Base-by-base conservation (phyloP, 805 yeast genomes). In the Starmerella vitae region DNA sequence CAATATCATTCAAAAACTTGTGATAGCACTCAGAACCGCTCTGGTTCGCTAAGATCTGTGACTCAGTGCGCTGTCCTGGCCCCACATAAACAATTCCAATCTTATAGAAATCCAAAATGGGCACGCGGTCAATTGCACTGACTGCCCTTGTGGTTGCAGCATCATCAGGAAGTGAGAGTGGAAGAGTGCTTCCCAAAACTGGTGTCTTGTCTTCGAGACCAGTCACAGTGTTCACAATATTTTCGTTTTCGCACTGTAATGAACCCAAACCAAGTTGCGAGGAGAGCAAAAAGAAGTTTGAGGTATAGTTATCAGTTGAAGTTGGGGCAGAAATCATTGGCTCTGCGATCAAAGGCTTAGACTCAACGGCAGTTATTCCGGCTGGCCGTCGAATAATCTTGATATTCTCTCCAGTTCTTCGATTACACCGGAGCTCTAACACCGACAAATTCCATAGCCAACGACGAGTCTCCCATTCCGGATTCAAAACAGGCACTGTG, bases 1-100 rank as follows among this genome's bases (percentile, higher is more conserved):
- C 94, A 43, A 84, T 56, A 1, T 65, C 60, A 4, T 63, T 57
- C 29, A 83, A 51, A 46, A 84, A 81, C 21, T 60, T 54, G 22
- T 76, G 72, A 54, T 79, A 84, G 8, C 65, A 67, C 5, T 52
- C 46, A 0, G 93, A 79, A 0, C 94, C 94, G 18, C 63, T 61
- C 3, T 52, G 51, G 29, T 84, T 84, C 10, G 68, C 58, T 34
- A 84, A 59, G 20, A 84, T 76, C 36, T 78, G 82, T 0, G 52
- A 52, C 53, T 84, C 94, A 0, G 62, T 60, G 2, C 54, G 54
- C 54, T 84, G 94, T 8, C 71, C 71, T 0, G 72, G 75, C 0
- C 74, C 88, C 48, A 83, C 72, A 54, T 83, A 84, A 17, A 84
- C 51, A 17, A 84, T 62, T 1, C 94, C 94, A 29, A 79, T 70